Evolutionary conservation across 441 rosid genomes (phyloP), one percentile per base, ranked within the genome.

Genomic region (Populus hybrid): DNA sequence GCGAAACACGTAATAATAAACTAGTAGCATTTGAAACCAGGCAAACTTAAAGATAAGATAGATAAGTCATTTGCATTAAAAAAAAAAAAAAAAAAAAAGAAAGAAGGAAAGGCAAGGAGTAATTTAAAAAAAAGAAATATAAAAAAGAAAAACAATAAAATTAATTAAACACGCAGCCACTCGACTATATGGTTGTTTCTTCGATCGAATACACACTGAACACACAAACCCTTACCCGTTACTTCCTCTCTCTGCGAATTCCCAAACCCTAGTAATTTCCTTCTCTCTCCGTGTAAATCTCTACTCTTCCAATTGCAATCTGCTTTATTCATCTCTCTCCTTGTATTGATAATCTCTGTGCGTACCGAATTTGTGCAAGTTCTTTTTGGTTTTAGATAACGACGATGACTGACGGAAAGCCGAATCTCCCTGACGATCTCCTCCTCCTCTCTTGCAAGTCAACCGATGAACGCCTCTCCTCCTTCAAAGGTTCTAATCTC

Each of bases 391-490:
- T 7, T 14, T 73, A 73, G 61, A 19, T 24, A 73, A 71, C 72
- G 50, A 30, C 79, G 78, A 93, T 91, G 94, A 89, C 93, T 67
- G 86, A 86, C 67, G 86, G 82, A 59, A 93, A 90, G 87, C 83
- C 88, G 84, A 86, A 87, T 89, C 92, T 91, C 26, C 94, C 93
- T 12, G 94, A 90, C 81, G 92, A 91, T 89, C 88, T 93, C 78
- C 83, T 46, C 5, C 50, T 90, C 77, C 84, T 91, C 76, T 67
- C 87, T 8, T 87, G 90, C 46, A 87, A 91, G 57, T 76, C 86
- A 4, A 78, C 87, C 74, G 90, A 88, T 85, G 63, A 70, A 28
- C 89, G 84, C 24, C 66, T 85, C 2, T 76, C 80, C 75, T 61
- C 82, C 63, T 70, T 77, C 69, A 88, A 88, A 86, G 90, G 93